phyloP scores from a whole-genome alignment of 768 basidiomycete species.

The Leccinum subgranulosum region DNA sequence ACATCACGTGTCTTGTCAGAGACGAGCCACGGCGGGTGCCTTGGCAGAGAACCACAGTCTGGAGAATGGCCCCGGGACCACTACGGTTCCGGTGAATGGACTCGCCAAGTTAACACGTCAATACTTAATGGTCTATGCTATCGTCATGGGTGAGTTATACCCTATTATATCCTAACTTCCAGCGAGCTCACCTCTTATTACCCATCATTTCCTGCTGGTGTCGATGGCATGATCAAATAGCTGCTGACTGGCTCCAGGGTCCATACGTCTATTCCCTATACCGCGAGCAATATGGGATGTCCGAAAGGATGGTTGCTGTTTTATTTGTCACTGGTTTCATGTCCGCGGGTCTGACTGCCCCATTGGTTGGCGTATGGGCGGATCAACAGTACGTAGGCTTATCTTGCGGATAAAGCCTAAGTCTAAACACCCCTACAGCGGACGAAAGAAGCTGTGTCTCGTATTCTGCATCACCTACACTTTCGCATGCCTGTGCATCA shows the following conservation, averaged over 20 bases:
- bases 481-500: slow-evolving; percentile 56
- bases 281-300: slow-evolving; percentile 60
- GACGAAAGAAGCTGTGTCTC: slow-evolving; percentile 65
- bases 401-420: not conserved
- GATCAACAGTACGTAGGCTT: slow-evolving; percentile 51
- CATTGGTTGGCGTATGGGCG: slow-evolving; percentile 73
- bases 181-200: not conserved
- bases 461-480: slow-evolving; percentile 68
- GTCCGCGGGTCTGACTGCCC: slow-evolving; percentile 66
- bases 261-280: slow-evolving; percentile 78
- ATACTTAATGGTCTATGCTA: slow-evolving; percentile 65
- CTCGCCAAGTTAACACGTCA: slow-evolving; percentile 39
- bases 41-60: slow-evolving; percentile 26
- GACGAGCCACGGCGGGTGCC: slow-evolving; percentile 12
- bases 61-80: slow-evolving; percentile 29
- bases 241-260: slow-evolving; percentile 78
- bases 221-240: slow-evolving; percentile 30
- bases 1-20: slow-evolving; percentile 27
- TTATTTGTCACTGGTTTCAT: slow-evolving; percentile 78
- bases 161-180: not conserved
- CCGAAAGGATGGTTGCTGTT: slow-evolving; percentile 62
- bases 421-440: slow-evolving; percentile 37
- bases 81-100: slow-evolving; percentile 20
- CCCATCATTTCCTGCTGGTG: not conserved
- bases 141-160: slow-evolving; percentile 64